A percentile compares a stretch with the other conserved stretches of the same genome.
Conservation (phyloP, 257 asterid genomes). For the Solanum pinnatisectum region DNA sequence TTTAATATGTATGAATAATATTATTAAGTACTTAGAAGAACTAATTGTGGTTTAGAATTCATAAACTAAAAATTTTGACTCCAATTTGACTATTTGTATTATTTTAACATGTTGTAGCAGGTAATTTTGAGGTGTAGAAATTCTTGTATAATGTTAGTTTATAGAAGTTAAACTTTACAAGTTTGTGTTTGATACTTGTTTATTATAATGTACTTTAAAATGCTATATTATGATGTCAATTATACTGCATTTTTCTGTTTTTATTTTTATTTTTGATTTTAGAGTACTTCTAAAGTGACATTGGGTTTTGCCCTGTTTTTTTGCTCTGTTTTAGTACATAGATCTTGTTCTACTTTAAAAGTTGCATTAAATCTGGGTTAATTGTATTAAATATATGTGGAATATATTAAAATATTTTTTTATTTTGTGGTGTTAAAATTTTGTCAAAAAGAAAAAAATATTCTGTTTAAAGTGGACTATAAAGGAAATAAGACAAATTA, state of each 20-base stretch:
- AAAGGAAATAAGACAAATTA: no score
- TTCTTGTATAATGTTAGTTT: background rate
- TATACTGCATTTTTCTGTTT: background rate
- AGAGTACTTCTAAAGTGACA: background rate
- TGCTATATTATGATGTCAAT: background rate
- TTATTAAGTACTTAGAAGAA: background rate
- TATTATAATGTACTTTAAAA: background rate
- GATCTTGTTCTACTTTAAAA: background rate
- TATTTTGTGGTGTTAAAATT: no score
- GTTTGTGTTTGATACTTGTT: background rate
- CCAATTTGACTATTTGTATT: background rate
- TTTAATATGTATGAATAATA: background rate
- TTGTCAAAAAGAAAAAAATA: background rate
- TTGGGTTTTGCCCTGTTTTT: background rate
- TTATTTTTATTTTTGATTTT: background rate
- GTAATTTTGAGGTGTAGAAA: background rate
- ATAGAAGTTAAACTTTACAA: background rate
- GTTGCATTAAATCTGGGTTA: background rate
- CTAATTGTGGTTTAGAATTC: no score
- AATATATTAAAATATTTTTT: no score
- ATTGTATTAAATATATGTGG: background rate
- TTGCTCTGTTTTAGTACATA: background rate
- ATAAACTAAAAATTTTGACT: no score
- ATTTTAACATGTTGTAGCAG: background rate
- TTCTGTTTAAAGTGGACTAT: no score